Base-by-base conservation (phyloP, 805 yeast genomes). In the Yarrowia porcina region DNA sequence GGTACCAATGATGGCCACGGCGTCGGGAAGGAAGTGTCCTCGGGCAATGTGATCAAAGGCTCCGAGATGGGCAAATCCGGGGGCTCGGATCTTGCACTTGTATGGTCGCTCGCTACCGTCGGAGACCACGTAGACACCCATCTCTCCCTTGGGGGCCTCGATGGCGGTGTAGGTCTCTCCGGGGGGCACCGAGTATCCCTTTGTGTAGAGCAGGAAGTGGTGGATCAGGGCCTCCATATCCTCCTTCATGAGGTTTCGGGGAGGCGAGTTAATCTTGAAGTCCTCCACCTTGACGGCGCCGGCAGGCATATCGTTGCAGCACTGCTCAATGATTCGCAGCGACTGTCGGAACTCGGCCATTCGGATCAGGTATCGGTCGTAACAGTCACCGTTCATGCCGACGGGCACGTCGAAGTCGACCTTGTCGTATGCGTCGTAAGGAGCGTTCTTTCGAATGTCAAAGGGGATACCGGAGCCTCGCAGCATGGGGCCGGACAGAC, bases 101-200 rank as follows among this genome's bases (percentile, higher is more conserved):
- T 90, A 90, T 35, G 96, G 96, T 76, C 94, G 83, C 79, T 90
- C 96, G 64, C 88, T 77, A 63, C 96, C 96, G 77, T 90, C 96
- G 68, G 91, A 84, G 63, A 90, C 96, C 60, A 90, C 86, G 72
- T 86, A 90, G 63, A 89, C 96, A 65, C 89, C 96, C 94, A 90
- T 88, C 77, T 90, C 96, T 74, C 96, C 96, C 83, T 90, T 90
- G 74, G 96, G 96, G 23, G 96, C 96, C 79, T 90, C 96, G 68
- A 90, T 89, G 64, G 89, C 93, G 57, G 94, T 88, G 74, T 90
- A 90, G 11, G 96, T 87, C 78, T 90, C 96, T 72, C 96, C 96
- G 62, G 85, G 88, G 47, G 96, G 96, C 44, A 90, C 96, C 36
- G 86, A 85, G 74, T 84, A 89, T 69, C 96, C 96, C 80, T 90